phyloP scores from a whole-genome alignment of 805 yeast genomes.

The Saccharomycopsis amapae region DNA sequence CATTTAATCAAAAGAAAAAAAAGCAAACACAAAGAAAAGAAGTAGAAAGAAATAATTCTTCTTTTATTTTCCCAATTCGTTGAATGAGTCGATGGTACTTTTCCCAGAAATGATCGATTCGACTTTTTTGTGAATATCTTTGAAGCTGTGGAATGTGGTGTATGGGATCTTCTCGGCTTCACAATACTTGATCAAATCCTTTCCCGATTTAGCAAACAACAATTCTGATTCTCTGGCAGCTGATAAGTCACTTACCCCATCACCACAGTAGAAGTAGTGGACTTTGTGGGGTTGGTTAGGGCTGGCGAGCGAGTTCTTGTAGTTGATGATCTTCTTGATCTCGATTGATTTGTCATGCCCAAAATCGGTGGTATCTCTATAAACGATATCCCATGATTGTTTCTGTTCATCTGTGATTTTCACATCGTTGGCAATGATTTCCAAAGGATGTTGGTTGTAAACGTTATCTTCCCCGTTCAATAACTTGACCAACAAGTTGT shows the following conservation, averaged over 20 bases:
- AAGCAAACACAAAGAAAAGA: neutral
- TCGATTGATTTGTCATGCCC: conserved; percentile 94
- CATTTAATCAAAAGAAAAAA: no score
- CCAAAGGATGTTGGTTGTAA: conserved; percentile 41
- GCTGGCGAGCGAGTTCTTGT: conserved; percentile 27
- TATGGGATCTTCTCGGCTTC: conserved; percentile 73
- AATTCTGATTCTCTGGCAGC: conserved; percentile 95
- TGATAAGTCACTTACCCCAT: conserved; percentile 90
- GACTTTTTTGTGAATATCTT: conserved; percentile 40
- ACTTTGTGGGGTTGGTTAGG: conserved; percentile 27
- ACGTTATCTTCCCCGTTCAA: conserved; percentile 68
- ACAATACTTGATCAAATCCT: conserved; percentile 83
- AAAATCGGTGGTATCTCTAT: conserved; percentile 76
- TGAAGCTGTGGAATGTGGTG: conserved; percentile 70
- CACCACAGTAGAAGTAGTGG: conserved; percentile 86
- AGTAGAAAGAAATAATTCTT: neutral
- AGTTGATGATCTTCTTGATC: conserved; percentile 42
- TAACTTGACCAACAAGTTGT: conserved; percentile 62
- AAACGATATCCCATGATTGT: conserved; percentile 75
- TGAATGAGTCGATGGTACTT: conserved; percentile 10
- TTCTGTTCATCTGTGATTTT: conserved; percentile 37
- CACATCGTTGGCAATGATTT: conserved; percentile 78
- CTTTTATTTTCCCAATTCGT: conserved; percentile 14
- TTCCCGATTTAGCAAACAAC: conserved; percentile 87
- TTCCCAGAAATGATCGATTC: conserved; percentile 10